These are phyloP conservation scores for Candolleomyces aberdarensis DNA, from an alignment of 768 basidiomycete species.

Conservation along the genomic window DNA sequence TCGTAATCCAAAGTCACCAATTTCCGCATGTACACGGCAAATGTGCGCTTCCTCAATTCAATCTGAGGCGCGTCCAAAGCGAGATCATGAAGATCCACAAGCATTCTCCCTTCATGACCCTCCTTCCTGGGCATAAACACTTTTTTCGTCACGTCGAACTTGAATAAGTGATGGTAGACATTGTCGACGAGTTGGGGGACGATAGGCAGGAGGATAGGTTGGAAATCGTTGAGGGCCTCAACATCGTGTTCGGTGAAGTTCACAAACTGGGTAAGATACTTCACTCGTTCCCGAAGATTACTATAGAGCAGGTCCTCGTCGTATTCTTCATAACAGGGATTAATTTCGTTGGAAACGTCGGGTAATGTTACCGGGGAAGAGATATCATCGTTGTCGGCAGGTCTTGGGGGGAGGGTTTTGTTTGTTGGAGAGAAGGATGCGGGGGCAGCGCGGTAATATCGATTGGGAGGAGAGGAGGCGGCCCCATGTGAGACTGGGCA, in stretches of 20 bases:
- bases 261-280: constrained; percentile 4
- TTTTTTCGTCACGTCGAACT: constrained; percentile 6
- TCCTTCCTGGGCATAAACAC: constrained; percentile 8
- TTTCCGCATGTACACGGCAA: constrained; percentile 7
- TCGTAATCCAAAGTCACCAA: constrained; percentile 9
- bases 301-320: constrained; percentile 4
- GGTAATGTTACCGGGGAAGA: not conserved
- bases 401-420: not conserved
- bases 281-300: constrained; percentile 5
- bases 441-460: not conserved
- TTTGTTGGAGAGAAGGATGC: not conserved
- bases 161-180: constrained; percentile 8
- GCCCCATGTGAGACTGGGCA: not conserved
- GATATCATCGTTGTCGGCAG: not conserved
- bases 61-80: constrained; percentile 8
- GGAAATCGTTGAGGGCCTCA: constrained; percentile 10
- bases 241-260: constrained; percentile 9
- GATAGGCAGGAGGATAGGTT: constrained; percentile 7
- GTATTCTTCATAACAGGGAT: constrained; percentile 4
- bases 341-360: not conserved
- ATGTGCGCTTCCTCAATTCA: constrained; percentile 8
- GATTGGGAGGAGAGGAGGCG: not conserved
- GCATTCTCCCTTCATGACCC: constrained; percentile 6
- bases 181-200: constrained; percentile 8
- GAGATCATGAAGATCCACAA: constrained; percentile 7